Base-by-base conservation (phyloP, 2,329 filamentous ascomycete species). In the Fusarium siculi region DNA sequence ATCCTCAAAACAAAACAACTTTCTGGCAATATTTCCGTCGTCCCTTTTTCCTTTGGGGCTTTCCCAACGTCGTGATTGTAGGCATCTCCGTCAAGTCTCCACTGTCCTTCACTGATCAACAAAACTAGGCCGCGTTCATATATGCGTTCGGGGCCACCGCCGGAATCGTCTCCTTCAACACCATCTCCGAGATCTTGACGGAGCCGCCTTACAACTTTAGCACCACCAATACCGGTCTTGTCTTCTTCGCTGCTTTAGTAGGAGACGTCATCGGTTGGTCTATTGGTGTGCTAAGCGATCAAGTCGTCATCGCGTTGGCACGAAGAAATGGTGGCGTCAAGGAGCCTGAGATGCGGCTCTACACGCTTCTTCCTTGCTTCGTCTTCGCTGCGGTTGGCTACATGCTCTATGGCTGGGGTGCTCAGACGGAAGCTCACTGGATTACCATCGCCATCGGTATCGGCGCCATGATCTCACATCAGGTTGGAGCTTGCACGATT, bases 41-140 rank as follows among this genome's bases (percentile, higher is more conserved):
- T 18, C 23, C 34, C 0, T 53, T 53, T 23, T 39, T 53, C 1
- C 23, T n/a, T 7, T 53, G 19, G 23, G 19, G 50, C 7, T n/a
- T 53, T 12, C 50, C 34, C 5, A 39, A 53, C 5, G 14, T 53
- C 14, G 19, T 28, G 7, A 39, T 39, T 4, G 50, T 53, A 39
- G 37, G 18, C 16, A 6, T 6, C 15, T 53, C 9, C 12, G 0
- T 18, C 16, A 2, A 8, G 0, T 3, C 4, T 4, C 18, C 2
- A 16, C 4, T 19, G 4, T 1, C 10, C 8, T 7, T 23, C 7
- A 9, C 15, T 49, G 5, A 34, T 23, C 7, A 50, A 16, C 12
- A 28, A 53, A 10, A 7, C 5, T 8, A 53, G 50, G 50, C 50
- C 5, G 34, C 50, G 2, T 37, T 53, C 9, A 37, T 53, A 2